A percentile compares a stretch with the other conserved stretches of the same genome.
Evolutionary conservation across 371 early-diverging fungal genomes (phyloP).

Genomic region (Chytridium lagenaria): DNA sequence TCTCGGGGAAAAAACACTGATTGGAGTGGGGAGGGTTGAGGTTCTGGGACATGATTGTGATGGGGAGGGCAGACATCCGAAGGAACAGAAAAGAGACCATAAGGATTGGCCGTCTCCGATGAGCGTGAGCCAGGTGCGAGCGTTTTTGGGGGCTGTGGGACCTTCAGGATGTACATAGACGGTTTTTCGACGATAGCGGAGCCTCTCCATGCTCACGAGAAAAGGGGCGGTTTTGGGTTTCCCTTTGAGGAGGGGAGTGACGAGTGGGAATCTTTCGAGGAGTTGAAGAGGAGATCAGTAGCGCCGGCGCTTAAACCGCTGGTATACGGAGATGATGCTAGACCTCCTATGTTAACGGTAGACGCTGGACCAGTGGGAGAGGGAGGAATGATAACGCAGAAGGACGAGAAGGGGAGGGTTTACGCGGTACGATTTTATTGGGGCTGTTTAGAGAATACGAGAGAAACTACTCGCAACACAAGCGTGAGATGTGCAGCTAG

Average conservation of each 20-base stretch:
- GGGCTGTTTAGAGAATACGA: no score
- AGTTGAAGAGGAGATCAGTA: conserved; percentile 9
- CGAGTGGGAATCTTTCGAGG: conserved; percentile 10
- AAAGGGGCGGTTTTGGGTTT: neutral
- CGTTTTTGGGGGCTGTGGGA: conserved; percentile 3
- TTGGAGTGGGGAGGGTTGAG: neutral
- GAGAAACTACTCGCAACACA: no score
- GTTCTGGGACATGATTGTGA: conserved; percentile 2
- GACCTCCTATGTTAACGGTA: conserved; percentile 21
- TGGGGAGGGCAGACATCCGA: neutral
- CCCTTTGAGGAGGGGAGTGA: conserved; percentile 10
- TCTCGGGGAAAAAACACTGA: neutral
- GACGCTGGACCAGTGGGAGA: conserved; percentile 23
- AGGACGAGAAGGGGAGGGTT: conserved; percentile 8
- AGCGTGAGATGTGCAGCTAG: no score
- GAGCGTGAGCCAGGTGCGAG: neutral
- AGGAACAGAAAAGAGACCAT: neutral
- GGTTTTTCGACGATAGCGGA: conserved; percentile 22
- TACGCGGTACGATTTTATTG: conserved; percentile 19
- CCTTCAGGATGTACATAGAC: conserved; percentile 24
- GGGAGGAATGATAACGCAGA: conserved; percentile 19
- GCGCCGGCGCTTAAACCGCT: conserved; percentile 12
- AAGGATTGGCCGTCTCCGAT: neutral
- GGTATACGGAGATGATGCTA: neutral
- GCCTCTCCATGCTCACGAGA: conserved; percentile 13